Evolutionary conservation across 768 basidiomycete genomes (phyloP).

Genomic region (Boletus reticulatus): DNA sequence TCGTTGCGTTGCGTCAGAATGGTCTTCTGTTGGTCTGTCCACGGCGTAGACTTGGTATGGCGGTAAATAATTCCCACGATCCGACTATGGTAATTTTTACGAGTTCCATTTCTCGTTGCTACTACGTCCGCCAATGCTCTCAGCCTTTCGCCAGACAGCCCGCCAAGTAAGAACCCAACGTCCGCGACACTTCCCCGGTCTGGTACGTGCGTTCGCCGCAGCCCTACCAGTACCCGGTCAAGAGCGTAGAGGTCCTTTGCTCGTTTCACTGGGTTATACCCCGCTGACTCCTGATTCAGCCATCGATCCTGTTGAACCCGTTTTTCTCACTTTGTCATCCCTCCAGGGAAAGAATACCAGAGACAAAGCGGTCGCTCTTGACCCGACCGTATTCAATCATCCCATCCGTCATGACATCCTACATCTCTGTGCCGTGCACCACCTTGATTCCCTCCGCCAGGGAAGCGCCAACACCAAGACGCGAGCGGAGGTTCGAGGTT

Average conservation of each 20-base stretch:
- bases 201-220: conserved; percentile 12
- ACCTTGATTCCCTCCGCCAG: conserved; percentile 86
- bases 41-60: not conserved
- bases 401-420: conserved; percentile 91
- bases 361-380: conserved; percentile 56
- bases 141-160: conserved; percentile 13
- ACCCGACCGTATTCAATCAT: conserved; percentile 83
- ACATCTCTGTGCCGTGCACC: conserved; percentile 86
- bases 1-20: conserved; percentile 27
- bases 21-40: conserved; percentile 2
- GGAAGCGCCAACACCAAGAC: conserved; percentile 92
- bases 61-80: conserved; percentile 23
- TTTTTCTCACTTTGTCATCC: conserved; percentile 61
- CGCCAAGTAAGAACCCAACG: conserved; percentile 9
- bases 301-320: conserved; percentile 41
- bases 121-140: conserved; percentile 13
- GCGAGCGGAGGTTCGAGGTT: conserved; percentile 85
- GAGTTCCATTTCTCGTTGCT: not conserved
- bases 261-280: conserved; percentile 2
- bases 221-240: not conserved
- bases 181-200: not conserved
- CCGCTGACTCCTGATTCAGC: conserved; percentile 29
- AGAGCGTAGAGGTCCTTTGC: conserved; percentile 18
- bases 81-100: conserved; percentile 17
- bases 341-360: conserved; percentile 44